phyloP scores from a whole-genome alignment of 2,329 filamentous ascomycete species.

The Nannizzia gypsea region DNA sequence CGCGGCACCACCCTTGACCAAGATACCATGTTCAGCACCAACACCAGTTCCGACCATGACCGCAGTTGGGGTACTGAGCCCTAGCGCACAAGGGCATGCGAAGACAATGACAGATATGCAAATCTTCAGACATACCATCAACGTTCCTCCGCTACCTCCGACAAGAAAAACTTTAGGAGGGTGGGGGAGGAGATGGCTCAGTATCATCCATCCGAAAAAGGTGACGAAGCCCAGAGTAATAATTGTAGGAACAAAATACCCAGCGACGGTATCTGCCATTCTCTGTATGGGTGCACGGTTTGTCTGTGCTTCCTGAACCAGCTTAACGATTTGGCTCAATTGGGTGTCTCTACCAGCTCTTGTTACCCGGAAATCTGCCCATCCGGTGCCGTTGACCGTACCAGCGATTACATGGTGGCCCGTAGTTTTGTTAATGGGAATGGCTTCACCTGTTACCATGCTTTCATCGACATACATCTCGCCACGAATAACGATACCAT shows the following conservation, averaged over 20 bases:
- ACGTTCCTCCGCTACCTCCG: slow-evolving; percentile 69
- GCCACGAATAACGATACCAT: slow-evolving; percentile 74
- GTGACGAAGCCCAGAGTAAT: slow-evolving; percentile 72
- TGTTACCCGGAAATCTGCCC: slow-evolving; percentile 84
- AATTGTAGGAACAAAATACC: slow-evolving; percentile 87
- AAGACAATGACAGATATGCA: slow-evolving; percentile 99
- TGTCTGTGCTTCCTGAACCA: slow-evolving; percentile 96
- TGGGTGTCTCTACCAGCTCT: slow-evolving; percentile 90
- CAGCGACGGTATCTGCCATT: slow-evolving; percentile 79
- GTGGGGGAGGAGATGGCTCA: slow-evolving; percentile 71
- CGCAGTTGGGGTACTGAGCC: slow-evolving; percentile 86
- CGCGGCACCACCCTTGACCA: slow-evolving; percentile 93
- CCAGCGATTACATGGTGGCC: slow-evolving; percentile 75
- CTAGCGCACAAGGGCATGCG: slow-evolving; percentile 92
- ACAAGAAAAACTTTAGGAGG: slow-evolving; percentile 83
- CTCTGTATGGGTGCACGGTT: slow-evolving; percentile 88
- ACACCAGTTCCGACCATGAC: slow-evolving; percentile 99
- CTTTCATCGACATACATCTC: slow-evolving; percentile 94
- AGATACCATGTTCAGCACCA: slow-evolving; percentile 85
- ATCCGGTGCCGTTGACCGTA: slow-evolving; percentile 87
- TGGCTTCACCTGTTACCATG: slow-evolving; percentile 96
- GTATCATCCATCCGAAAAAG: slow-evolving; percentile 85
- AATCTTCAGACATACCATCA: slow-evolving; percentile 94
- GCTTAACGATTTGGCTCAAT: slow-evolving; percentile 91
- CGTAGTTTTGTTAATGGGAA: slow-evolving; percentile 82